Conservation (phyloP, 148 eudicot genomes). For the Rhododendron ferrugineum region DNA sequence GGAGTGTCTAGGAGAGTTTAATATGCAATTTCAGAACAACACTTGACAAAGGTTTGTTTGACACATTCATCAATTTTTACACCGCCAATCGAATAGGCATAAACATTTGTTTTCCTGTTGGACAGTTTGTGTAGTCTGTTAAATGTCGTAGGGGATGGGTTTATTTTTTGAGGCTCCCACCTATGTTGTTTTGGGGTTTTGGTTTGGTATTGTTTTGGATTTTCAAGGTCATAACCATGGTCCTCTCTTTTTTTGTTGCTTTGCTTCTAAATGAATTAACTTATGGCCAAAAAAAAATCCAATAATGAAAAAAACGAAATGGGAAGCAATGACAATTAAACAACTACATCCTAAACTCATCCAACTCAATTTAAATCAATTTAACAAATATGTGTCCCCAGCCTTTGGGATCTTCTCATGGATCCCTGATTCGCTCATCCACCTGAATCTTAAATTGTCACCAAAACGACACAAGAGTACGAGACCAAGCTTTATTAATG, state of each 20-base stretch:
- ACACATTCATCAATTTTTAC: too few species aligned
- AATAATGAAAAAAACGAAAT: background rate
- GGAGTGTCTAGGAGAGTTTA: background rate
- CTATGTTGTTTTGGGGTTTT: background rate
- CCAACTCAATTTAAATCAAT: background rate
- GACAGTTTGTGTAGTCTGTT: background rate
- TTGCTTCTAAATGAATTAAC: background rate
- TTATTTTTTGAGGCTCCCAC: background rate
- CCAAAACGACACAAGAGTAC: background rate
- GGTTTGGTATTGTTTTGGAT: background rate
- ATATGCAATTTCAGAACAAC: background rate
- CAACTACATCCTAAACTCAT: background rate
- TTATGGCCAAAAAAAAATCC: background rate
- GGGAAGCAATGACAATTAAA: background rate
- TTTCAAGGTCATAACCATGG: background rate
- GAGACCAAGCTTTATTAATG: background rate
- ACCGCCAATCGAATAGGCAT: too few species aligned
- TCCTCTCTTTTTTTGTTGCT: background rate
- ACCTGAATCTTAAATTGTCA: background rate
- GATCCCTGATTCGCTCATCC: background rate
- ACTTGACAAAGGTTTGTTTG: background rate
- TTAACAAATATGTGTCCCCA: background rate
- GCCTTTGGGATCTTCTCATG: background rate
- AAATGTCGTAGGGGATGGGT: background rate
- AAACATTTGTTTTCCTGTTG: background rate